phyloP scores from a whole-genome alignment of 2,329 filamentous ascomycete species.

The Helotiales sp. region DNA sequence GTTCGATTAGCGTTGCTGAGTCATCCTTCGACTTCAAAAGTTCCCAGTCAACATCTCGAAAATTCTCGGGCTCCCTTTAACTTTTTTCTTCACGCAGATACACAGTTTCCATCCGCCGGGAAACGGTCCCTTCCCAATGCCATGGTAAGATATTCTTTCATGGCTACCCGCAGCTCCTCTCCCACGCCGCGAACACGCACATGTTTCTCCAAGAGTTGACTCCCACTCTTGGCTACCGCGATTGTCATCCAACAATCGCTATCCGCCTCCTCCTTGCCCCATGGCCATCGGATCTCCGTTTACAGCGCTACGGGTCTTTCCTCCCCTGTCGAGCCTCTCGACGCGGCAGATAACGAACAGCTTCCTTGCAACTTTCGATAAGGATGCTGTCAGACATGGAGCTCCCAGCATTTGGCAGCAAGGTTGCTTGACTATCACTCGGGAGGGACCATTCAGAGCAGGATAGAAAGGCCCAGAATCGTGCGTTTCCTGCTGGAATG shows the following conservation, averaged over 20 bases:
- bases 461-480: not conserved
- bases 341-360: not conserved
- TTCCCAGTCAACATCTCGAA: too few species aligned
- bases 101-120: too few species aligned
- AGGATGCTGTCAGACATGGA: not conserved
- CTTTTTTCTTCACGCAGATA: too few species aligned
- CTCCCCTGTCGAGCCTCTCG: not conserved
- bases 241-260: too few species aligned
- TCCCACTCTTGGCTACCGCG: slow-evolving; percentile 7
- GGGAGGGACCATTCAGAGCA: not conserved
- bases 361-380: not conserved
- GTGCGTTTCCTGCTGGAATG: not conserved
- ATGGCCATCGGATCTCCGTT: slow-evolving; percentile 6
- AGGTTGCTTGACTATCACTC: not conserved
- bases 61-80: too few species aligned
- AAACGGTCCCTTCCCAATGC: too few species aligned
- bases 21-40: too few species aligned
- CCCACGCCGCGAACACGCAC: too few species aligned
- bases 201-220: not conserved
- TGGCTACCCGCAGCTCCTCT: too few species aligned
- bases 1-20: too few species aligned
- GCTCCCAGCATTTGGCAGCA: not conserved
- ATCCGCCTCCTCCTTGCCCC: not conserved
- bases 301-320: not conserved
- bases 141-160: too few species aligned